These are phyloP conservation scores for Angophora floribunda DNA, from an alignment of 345 rosid genomes.

Conservation along the genomic window DNA sequence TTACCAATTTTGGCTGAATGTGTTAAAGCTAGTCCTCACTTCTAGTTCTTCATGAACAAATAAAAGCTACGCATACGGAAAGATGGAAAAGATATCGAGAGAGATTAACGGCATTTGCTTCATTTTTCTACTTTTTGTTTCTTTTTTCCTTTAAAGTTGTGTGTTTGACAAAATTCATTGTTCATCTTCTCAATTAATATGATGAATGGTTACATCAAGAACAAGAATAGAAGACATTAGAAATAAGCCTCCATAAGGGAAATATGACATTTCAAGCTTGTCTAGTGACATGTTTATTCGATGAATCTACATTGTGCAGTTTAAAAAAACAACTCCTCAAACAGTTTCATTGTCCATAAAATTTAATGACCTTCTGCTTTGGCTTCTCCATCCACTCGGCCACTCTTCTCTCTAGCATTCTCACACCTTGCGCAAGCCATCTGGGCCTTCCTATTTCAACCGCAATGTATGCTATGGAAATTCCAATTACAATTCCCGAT, in stretches of 20 bases:
- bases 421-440: not conserved
- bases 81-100: not conserved
- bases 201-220: accelerated
- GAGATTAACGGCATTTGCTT: not conserved
- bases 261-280: not conserved
- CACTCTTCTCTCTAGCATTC: not conserved
- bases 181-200: not conserved
- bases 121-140: not conserved
- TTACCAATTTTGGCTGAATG: too few species aligned
- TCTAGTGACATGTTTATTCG: too few species aligned
- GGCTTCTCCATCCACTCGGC: not conserved
- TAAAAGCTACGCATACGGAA: not conserved
- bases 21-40: not conserved
- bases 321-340: not conserved
- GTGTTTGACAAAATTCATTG: not conserved
- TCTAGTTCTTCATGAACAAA: not conserved
- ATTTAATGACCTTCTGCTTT: not conserved
- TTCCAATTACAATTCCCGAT: not conserved
- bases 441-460: accelerated
- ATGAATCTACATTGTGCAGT: too few species aligned
- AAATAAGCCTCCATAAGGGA: not conserved
- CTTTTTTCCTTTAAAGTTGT: not conserved
- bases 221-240: not conserved
- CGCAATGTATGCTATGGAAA: not conserved
- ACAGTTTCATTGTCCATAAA: not conserved